phyloP scores from a whole-genome alignment of 331 rosid genomes.

The Prunus yedoensis region DNA sequence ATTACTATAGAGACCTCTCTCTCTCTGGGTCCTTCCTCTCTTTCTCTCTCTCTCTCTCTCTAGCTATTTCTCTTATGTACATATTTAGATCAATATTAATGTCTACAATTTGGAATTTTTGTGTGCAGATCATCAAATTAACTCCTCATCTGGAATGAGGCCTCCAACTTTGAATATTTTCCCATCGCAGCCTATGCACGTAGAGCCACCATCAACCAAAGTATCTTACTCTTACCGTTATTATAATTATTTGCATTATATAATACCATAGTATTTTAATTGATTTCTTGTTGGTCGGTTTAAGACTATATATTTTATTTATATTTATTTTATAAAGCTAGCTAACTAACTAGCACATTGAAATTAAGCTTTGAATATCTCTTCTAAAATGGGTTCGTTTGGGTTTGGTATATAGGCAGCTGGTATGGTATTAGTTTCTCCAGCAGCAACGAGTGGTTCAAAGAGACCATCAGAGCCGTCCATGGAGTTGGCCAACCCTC shows the following conservation, averaged over 20 bases:
- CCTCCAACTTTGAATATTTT: slow-evolving; percentile 95
- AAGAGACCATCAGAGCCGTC: slow-evolving; percentile 60
- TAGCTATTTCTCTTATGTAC: too few relatives aligned
- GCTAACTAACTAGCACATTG: neutral
- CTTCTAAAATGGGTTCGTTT: neutral
- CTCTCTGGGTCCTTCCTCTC: neutral
- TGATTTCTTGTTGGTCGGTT: slow-evolving; percentile 13
- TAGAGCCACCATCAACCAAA: slow-evolving; percentile 66
- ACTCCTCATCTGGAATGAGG: slow-evolving; percentile 61
- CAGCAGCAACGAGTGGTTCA: slow-evolving; percentile 49
- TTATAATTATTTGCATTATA: neutral
- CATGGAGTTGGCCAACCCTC: slow-evolving; percentile 69
- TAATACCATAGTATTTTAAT: neutral
- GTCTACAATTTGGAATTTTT: neutral
- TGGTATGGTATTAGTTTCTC: slow-evolving; percentile 46
- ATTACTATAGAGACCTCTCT: slow-evolving; percentile 6
- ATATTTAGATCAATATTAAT: too few relatives aligned
- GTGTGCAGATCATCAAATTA: slow-evolving; percentile 50
- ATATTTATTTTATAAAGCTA: neutral
- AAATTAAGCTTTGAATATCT: neutral
- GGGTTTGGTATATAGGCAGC: slow-evolving; percentile 34
- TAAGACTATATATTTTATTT: neutral
- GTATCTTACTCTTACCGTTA: slow-evolving; percentile 29
- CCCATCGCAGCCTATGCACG: slow-evolving; percentile 98
- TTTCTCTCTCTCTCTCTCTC: too few relatives aligned